Conservation (phyloP, 2,329 filamentous ascomycete genomes). For the Colletotrichum chlorophyti region DNA sequence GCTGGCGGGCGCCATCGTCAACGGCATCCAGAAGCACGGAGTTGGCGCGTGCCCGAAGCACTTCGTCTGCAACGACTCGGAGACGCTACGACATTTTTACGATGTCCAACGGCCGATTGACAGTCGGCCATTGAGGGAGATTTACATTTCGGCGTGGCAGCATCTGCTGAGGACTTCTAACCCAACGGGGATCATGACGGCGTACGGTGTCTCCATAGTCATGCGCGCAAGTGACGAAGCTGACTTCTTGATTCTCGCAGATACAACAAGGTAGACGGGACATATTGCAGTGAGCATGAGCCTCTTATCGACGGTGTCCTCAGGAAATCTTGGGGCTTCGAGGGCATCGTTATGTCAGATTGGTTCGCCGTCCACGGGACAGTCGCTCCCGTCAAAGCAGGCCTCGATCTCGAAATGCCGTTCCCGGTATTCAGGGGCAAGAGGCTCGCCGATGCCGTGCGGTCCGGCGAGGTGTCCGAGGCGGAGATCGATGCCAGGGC, state of each 20-base stretch:
- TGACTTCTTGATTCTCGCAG: conserved; percentile 14
- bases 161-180: conserved; percentile 25
- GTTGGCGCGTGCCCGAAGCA: conserved; percentile 47
- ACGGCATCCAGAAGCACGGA: conserved; percentile 44
- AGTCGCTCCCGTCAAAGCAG: conserved; percentile 36
- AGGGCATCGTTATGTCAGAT: conserved; percentile 43
- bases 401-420: conserved; percentile 43
- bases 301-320: conserved; percentile 34
- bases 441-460: conserved; percentile 28
- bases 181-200: conserved; percentile 30
- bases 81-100: conserved; percentile 30
- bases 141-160: conserved; percentile 32
- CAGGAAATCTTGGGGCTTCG: conserved; percentile 41
- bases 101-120: conserved; percentile 20
- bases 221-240: no score
- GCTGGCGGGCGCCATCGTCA: conserved; percentile 46
- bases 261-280: conserved; percentile 37
- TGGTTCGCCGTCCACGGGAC: conserved; percentile 42
- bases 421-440: conserved; percentile 30
- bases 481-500: conserved; percentile 27
- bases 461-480: conserved; percentile 20
- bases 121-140: conserved; percentile 26
- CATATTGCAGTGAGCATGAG: conserved; percentile 32
- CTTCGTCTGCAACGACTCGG: conserved; percentile 46
- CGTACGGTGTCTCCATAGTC: conserved; percentile 1